Base-by-base conservation (phyloP, 441 rosid species). In the Hura crepitans region DNA sequence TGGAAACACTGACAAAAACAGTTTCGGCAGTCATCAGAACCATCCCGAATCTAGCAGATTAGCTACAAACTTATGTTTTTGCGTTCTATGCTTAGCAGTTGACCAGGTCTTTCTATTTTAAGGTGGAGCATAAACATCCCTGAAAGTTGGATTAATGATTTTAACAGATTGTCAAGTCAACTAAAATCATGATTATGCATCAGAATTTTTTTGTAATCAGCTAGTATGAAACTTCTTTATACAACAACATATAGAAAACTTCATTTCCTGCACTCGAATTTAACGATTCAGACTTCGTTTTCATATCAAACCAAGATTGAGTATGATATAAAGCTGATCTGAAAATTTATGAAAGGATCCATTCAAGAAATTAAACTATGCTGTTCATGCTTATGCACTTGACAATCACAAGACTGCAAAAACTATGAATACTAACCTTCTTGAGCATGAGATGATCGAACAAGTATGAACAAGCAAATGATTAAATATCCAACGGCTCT, bases 371-470 rank as follows among this genome's bases (percentile, higher is more conserved):
- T 37, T 25, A 49, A 63, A 57, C 27, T 49, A 8, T 6, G 58
- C 27, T 14, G 17, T n/a, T n/a, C 31, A 61, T 46, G 18, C n/a
- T 28, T 46, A 42, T 67, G 23, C 60, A 66, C 15, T 12, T 7
- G 12, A 27, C 14, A 27, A 39, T 31, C 0, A 55, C 23, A 15
- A 58, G 30, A 53, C 6, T 18, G 22, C 23, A 31, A 28, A 11
- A 17, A 72, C 35, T 31, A 27, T 18, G 25, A 27, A 13, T n/a
- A 63, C 89, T 73, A 60, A 86, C 90, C 95, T 79, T 79, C 35
- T 66, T 79, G 80, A 67, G 87, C 89, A 66, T 25, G 72, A 71
- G 72, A 56, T 30, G 83, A 82, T 72, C 22, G 78, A 77, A 79
- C 28, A 14, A 81, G 70, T 43, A 76, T 46, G 72, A 80, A 54